These are phyloP conservation scores for Candida easanensis DNA, from an alignment of 805 yeast genomes.

Conservation along the genomic window DNA sequence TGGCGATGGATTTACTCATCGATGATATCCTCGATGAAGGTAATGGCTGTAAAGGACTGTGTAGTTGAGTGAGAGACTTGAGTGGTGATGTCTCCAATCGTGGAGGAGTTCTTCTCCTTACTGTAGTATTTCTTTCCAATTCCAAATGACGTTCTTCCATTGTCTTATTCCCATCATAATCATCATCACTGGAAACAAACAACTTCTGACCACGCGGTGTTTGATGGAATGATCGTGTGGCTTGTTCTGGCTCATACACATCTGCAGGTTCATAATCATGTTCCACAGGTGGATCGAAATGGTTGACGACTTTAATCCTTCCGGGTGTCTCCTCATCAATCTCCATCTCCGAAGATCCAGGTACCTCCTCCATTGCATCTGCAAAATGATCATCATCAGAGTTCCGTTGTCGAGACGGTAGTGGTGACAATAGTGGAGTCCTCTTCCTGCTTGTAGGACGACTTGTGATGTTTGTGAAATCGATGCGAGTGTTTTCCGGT, in stretches of 20 bases:
- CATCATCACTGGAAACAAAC: slow-evolving; percentile 20
- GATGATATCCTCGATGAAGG: slow-evolving; percentile 4
- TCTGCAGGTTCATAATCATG: slow-evolving; percentile 12
- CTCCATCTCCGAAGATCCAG: slow-evolving; percentile 25
- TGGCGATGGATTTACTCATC: slow-evolving; percentile 19
- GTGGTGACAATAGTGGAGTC: slow-evolving; percentile 18
- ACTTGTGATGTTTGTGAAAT: not conserved
- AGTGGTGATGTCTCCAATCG: slow-evolving; percentile 11
- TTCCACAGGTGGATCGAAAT: not conserved
- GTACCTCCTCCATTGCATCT: slow-evolving; percentile 24
- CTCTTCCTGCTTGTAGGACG: slow-evolving; percentile 5
- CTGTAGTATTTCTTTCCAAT: slow-evolving; percentile 22
- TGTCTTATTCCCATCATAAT: slow-evolving; percentile 10
- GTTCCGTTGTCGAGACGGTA: slow-evolving; percentile 7
- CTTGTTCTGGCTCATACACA: not conserved
- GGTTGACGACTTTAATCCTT: slow-evolving; percentile 16
- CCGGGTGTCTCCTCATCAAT: slow-evolving; percentile 28
- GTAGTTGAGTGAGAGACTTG: slow-evolving; percentile 7
- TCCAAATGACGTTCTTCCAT: slow-evolving; percentile 16
- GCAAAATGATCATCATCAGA: slow-evolving; percentile 20
- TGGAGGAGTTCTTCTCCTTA: slow-evolving; percentile 10
- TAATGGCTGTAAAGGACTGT: slow-evolving; percentile 14
- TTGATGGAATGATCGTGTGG: not conserved
- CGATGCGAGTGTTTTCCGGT: not conserved
- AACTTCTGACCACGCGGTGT: slow-evolving; percentile 18